Base-by-base conservation (phyloP, 345 rosid genomes). In the Tarenaya hassleriana region DNA sequence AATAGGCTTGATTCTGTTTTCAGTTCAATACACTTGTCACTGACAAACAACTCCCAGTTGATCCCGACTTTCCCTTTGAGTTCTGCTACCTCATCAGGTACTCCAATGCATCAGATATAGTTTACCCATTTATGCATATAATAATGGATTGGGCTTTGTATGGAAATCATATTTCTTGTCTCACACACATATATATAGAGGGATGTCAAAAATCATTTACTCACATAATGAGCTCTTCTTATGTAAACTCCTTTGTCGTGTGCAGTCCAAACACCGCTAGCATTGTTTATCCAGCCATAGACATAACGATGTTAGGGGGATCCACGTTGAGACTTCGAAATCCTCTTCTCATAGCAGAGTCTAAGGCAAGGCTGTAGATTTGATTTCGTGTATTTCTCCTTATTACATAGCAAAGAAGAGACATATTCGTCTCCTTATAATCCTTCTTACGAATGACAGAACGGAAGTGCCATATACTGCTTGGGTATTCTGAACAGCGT, bases 231-330 rank as follows among this genome's bases (percentile, higher is more conserved):
- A n/a, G n/a, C n/a, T n/a, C n/a, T n/a, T n/a, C n/a, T n/a, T n/a
- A n/a, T n/a, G n/a, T n/a, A n/a, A n/a, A n/a, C 18, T 51, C 34
- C 15, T 18, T 56, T 27, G 60, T 34, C 41, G 43, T 46, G 29
- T 66, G 73, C 73, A 79, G 85, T 16, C 42, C 70, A 61, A 77
- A 79, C 47, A 32, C 27, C 10, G 63, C 70, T 54, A 49, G 16
- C 8, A 54, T 42, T 4, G 0, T 0, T 0, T 57, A 41, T 61
- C 78, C 88, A 8, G 7, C 8, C 12, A 34, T 90, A 43, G 71
- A 64, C 58, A 56, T 90, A 60, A 72, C 73, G 31, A 84, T 83
- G 77, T 68, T 56, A 64, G 87, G 95, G 34, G 96, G 89, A 57
- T 19, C 64, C 52, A 34, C 12, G 11, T 27, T 65, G 49, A 51